Evolutionary conservation across 2,329 filamentous ascomycete genomes (phyloP), one percentile per base, ranked within the genome.

Genomic region (Penicillium expansum): DNA sequence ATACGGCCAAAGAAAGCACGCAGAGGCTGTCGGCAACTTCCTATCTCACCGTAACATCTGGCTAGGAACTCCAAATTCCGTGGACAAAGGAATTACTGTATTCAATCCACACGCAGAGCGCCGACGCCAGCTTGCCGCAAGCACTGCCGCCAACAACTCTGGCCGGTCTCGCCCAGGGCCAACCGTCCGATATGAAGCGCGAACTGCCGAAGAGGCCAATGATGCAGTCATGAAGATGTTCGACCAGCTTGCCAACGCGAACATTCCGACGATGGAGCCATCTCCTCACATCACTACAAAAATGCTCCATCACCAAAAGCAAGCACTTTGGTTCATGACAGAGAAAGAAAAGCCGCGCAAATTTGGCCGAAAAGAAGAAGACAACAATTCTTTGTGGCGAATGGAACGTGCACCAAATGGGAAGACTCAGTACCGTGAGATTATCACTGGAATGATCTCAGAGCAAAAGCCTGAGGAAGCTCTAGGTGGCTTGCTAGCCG

Each of bases 161-260:
- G 38, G 8, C 6, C 63, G 69, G 48, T 65, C 64, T 32, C 68
- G 71, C 14, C 42, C 62, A 1, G 58, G 59, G 5, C 29, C 64
- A 5, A 55, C 52, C 7, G 62, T 72, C 45, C 69, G 71, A 37
- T 74, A 74, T 30, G 77, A 78, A 52, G 74, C 77, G 47, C 84
- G 91, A 32, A 93, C 90, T 0, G 86, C 87, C 0, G 93, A 97
- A 66, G 92, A 97, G 74, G 88, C 96, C 57, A 88, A 89, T 10
- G 87, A 86, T 61, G 92, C 96, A 56, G 89, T 96, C 22, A 84
- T 91, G 72, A 86, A 86, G 41, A 90, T 97, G 70, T 96, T 99
- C 67, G 92, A 97, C 75, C 88, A 87, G 8, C 83, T 97, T 38
- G 84, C 87, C 27, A 87, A 87, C 65, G 86, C 83, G 10, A 89